phyloP scores from a whole-genome alignment of 176 grass and related monocot species.

The Paspalum notatum region DNA sequence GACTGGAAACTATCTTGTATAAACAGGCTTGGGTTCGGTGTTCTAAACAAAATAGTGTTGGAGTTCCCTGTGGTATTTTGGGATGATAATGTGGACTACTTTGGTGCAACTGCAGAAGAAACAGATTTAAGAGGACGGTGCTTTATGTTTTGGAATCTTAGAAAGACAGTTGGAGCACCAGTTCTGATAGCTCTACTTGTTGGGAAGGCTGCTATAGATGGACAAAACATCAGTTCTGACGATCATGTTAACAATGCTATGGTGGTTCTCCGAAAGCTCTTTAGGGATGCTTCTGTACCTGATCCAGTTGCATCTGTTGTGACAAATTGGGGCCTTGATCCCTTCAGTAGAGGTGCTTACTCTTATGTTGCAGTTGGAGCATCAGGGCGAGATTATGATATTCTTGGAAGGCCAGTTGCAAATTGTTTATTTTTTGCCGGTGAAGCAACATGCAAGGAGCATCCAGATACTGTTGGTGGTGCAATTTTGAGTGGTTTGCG shows the following conservation, averaged over 20 bases:
- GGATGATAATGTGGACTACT: constrained; percentile 98
- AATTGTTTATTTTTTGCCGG: constrained; percentile 98
- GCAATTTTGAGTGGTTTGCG: constrained; percentile 98
- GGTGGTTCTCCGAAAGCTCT: constrained; percentile 87
- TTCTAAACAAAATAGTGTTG: constrained; percentile 94
- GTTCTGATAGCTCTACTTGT: constrained; percentile 89
- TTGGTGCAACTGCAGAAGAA: constrained; percentile 95
- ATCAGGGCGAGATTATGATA: constrained; percentile 92
- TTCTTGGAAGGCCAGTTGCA: constrained; percentile 84
- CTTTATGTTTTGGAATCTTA: constrained; percentile 99
- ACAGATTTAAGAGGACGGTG: constrained; percentile 85
- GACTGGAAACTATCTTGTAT: constrained; percentile 94
- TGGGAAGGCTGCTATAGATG: constrained; percentile 92
- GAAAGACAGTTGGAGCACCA: constrained; percentile 85
- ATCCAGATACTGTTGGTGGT: constrained; percentile 99
- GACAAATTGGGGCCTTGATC: constrained; percentile 97
- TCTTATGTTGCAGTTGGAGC: constrained; percentile 95
- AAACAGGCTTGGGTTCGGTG: constrained; percentile 81
- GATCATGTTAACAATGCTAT: constrained; percentile 89
- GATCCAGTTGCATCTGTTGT: constrained; percentile 91
- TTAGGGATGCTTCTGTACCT: constrained; percentile 77
- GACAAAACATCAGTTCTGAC: constrained; percentile 63
- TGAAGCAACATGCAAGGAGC: constrained; percentile 98
- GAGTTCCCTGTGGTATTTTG: constrained; percentile 94
- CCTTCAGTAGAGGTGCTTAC: constrained; percentile 95